phyloP scores from a whole-genome alignment of 768 basidiomycete species.

The Suillus plorans region DNA sequence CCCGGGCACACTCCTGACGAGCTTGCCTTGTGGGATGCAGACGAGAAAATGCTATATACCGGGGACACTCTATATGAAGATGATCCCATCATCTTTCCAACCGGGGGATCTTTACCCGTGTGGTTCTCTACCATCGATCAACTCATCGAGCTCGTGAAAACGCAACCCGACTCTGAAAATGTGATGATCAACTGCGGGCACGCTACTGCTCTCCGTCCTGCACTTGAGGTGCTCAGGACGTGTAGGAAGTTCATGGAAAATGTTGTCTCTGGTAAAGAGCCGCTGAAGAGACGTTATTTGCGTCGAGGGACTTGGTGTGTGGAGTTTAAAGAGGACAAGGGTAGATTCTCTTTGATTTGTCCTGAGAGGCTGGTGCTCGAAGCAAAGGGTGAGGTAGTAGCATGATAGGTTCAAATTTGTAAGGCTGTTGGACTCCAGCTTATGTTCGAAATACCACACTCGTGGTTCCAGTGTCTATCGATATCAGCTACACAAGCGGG shows the following conservation, averaged over 20 bases:
- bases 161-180: slow-evolving; percentile 21
- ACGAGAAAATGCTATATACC: slow-evolving; percentile 53
- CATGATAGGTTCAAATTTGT: not conserved
- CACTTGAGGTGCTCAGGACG: slow-evolving; percentile 43
- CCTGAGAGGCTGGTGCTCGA: slow-evolving; percentile 48
- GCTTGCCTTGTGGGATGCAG: slow-evolving; percentile 50
- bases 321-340: slow-evolving; percentile 42
- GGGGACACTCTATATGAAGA: slow-evolving; percentile 59
- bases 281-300: slow-evolving; percentile 30
- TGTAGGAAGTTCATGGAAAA: slow-evolving; percentile 47
- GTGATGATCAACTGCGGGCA: slow-evolving; percentile 53
- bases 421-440: not conserved
- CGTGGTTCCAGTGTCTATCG: not conserved
- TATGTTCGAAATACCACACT: not conserved
- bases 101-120: slow-evolving; percentile 48
- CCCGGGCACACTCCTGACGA: slow-evolving; percentile 62
- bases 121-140: slow-evolving; percentile 48
- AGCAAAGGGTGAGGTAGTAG: slow-evolving; percentile 19
- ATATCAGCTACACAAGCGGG: not conserved
- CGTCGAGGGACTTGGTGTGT: slow-evolving; percentile 40
- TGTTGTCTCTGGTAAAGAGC: slow-evolving; percentile 43
- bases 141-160: slow-evolving; percentile 42
- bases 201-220: slow-evolving; percentile 43
- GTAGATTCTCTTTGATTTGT: slow-evolving; percentile 46
- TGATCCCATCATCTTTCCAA: slow-evolving; percentile 55